These are phyloP conservation scores for Glarea lozoyensis DNA, from an alignment of 495 filamentous ascomycete species.

Conservation along the genomic window DNA sequence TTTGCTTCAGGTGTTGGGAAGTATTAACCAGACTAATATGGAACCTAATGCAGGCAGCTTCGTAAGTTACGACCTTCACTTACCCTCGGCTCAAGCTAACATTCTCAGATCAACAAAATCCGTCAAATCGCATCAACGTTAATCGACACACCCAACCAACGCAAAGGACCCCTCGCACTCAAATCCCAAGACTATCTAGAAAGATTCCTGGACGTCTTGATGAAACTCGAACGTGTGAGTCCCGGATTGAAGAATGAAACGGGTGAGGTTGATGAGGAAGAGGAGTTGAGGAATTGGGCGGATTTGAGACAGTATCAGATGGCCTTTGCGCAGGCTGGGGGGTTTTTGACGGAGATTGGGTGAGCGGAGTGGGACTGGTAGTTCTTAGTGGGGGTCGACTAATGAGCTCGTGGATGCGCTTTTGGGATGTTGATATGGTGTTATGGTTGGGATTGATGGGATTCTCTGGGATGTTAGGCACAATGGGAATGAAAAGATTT, in stretches of 20 bases:
- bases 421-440: too few species aligned
- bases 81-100: background rate
- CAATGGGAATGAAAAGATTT: too few species aligned
- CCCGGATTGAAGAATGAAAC: conserved; percentile 37
- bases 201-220: conserved; percentile 60
- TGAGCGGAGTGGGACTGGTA: too few species aligned
- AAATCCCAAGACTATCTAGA: conserved; percentile 57
- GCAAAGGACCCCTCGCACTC: conserved; percentile 43
- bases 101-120: conserved; percentile 50
- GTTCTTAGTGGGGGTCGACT: too few species aligned
- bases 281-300: conserved; percentile 63
- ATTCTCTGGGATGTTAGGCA: too few species aligned
- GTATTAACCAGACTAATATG: conserved; percentile 69
- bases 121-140: conserved; percentile 70
- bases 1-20: conserved; percentile 57
- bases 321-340: conserved; percentile 59
- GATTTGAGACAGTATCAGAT: conserved; percentile 65
- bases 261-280: conserved; percentile 48
- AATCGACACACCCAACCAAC: conserved; percentile 48
- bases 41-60: conserved; percentile 73
- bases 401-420: too few species aligned
- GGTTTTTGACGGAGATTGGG: conserved; percentile 25
- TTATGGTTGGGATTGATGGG: too few species aligned
- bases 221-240: conserved; percentile 54
- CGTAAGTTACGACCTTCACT: conserved; percentile 22